Conservation (phyloP, 2,329 filamentous ascomycete species). For the Colletotrichum nymphaeae region DNA sequence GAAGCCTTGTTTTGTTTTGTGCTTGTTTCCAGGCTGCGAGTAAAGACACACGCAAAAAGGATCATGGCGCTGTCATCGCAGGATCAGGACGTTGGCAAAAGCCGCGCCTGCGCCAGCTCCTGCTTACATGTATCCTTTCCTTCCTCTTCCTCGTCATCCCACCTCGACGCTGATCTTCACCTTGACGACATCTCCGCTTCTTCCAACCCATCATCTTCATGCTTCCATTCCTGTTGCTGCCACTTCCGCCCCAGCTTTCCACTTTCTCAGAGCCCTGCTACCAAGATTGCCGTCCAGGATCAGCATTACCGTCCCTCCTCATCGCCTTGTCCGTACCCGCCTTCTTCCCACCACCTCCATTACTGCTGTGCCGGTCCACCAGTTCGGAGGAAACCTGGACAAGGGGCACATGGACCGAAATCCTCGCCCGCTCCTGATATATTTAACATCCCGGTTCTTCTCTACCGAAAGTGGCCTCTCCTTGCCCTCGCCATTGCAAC, state of each 20-base stretch:
- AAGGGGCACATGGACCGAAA: conserved; percentile 31
- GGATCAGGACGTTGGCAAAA: conserved; percentile 8
- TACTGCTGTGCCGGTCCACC: conserved; percentile 18
- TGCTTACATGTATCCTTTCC: background rate
- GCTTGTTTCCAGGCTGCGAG: conserved; percentile 30
- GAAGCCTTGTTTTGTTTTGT: conserved; percentile 35
- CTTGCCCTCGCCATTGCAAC: conserved; percentile 11
- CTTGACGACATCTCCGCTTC: background rate
- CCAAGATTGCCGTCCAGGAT: conserved; percentile 29
- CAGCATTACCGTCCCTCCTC: conserved; percentile 4
- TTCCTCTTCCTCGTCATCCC: background rate
- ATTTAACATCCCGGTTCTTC: conserved; percentile 25
- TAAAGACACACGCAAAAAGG: conserved; percentile 17
- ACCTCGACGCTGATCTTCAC: background rate
- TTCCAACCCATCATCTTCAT: background rate
- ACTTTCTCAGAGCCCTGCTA: conserved; percentile 10
- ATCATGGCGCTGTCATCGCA: conserved; percentile 32
- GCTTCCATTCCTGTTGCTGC: background rate
- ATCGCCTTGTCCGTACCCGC: conserved; percentile 20
- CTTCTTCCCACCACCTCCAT: conserved; percentile 8
- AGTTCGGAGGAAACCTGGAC: conserved; percentile 21
- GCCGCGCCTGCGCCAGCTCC: background rate
- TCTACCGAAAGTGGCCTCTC: conserved; percentile 10
- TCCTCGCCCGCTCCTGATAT: conserved; percentile 25
- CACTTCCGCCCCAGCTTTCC: background rate